Evolutionary conservation across 2,329 filamentous ascomycete genomes (phyloP).

Genomic region (Aureobasidium subglaciale): DNA sequence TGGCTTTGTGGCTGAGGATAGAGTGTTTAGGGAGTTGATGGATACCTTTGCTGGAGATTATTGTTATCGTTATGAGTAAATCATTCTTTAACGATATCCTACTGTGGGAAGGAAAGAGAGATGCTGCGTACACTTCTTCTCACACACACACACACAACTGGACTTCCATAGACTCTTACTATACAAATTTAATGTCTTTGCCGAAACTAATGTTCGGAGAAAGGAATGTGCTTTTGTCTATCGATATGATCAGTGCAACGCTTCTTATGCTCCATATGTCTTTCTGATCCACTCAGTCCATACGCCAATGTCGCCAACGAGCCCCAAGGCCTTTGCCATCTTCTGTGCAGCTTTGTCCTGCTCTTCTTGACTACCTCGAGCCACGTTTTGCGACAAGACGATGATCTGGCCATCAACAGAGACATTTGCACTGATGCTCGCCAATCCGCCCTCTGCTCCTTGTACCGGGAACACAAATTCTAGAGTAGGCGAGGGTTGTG

Average conservation of each 20-base stretch:
- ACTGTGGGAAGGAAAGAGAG: not conserved
- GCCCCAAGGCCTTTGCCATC: conserved; percentile 39
- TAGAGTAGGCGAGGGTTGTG: conserved; percentile 27
- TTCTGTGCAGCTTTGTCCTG: conserved; percentile 25
- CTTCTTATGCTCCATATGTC: not conserved
- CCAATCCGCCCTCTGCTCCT: conserved; percentile 31
- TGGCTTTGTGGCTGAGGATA: conserved; percentile 24
- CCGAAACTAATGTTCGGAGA: too few species aligned
- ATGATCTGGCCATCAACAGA: conserved; percentile 53
- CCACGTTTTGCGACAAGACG: conserved; percentile 47
- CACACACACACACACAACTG: not conserved
- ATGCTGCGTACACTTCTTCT: too few species aligned
- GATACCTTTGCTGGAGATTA: conserved; percentile 27
- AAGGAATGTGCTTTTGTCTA: not conserved
- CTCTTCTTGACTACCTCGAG: conserved; percentile 15
- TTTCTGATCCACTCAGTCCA: conserved; percentile 45
- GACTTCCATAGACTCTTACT: not conserved
- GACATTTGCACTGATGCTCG: conserved; percentile 53
- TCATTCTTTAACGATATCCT: not conserved
- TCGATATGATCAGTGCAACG: too few species aligned
- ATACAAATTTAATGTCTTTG: not conserved
- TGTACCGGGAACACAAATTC: conserved; percentile 21
- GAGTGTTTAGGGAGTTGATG: conserved; percentile 25
- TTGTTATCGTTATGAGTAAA: conserved; percentile 28
- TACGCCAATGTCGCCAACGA: conserved; percentile 43